Conservation (phyloP, 2,329 filamentous ascomycete species). For the Fusarium newnesense region DNA sequence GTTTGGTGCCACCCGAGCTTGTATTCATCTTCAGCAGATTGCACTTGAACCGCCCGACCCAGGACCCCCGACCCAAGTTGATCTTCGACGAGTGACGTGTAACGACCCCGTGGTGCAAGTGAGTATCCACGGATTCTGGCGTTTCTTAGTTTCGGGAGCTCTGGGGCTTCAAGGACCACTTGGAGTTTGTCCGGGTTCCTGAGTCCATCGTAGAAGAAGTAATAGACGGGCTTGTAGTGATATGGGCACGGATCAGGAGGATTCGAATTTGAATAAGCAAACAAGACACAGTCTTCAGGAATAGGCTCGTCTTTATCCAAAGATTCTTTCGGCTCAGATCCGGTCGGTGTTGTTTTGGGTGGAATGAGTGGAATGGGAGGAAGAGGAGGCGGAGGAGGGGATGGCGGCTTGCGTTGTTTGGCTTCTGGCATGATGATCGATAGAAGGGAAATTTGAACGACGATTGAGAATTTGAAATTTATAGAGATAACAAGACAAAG, state of each 20-base stretch:
- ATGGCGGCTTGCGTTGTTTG: background rate
- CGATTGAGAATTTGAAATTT: background rate
- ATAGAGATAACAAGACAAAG: background rate
- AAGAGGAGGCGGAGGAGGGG: background rate
- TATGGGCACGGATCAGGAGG: background rate
- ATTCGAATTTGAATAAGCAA: background rate
- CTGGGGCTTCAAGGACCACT: background rate
- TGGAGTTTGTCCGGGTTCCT: background rate
- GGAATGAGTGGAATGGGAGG: background rate
- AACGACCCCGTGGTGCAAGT: background rate
- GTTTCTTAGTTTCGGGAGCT: background rate
- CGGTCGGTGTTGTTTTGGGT: background rate
- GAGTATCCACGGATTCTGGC: background rate
- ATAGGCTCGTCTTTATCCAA: background rate
- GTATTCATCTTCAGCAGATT: background rate
- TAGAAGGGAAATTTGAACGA: background rate
- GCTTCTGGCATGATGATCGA: background rate
- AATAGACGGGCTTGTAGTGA: background rate
- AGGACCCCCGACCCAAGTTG: background rate
- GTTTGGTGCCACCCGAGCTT: background rate
- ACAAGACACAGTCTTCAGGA: background rate
- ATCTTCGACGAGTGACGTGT: background rate
- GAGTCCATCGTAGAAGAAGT: background rate
- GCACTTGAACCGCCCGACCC: background rate
- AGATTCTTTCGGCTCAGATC: background rate